These are phyloP conservation scores for Aspergillus udagawae DNA, from an alignment of 2,329 filamentous ascomycete genomes.

Conservation along the genomic window DNA sequence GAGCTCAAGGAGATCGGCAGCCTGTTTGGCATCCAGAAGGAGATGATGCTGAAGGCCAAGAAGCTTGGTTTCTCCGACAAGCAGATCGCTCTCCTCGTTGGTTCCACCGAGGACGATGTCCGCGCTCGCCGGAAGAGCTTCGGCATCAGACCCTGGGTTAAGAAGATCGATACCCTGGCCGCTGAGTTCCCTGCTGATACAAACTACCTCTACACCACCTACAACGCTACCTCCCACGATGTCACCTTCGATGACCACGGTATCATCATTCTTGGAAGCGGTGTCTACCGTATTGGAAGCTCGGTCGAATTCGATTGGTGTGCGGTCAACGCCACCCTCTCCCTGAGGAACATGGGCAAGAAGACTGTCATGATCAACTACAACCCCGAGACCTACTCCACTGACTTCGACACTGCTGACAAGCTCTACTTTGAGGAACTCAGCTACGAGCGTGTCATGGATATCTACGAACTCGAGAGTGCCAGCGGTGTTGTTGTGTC, in stretches of 20 bases:
- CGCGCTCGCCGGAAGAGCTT: conserved; percentile 80
- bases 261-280: conserved; percentile 82
- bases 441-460: conserved; percentile 96
- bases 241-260: conserved; percentile 92
- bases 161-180: conserved; percentile 96
- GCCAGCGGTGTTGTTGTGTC: conserved; percentile 88
- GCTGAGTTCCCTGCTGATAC: conserved; percentile 94
- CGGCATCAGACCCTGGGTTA: conserved; percentile 90
- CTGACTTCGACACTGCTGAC: conserved; percentile 86
- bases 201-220: conserved; percentile 96
- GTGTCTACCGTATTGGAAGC: conserved; percentile 95
- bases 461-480: conserved; percentile 91
- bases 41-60: conserved; percentile 86
- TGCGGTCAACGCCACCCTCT: conserved; percentile 82
- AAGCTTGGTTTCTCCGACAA: conserved; percentile 96
- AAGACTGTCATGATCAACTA: conserved; percentile 98
- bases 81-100: conserved; percentile 85
- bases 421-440: conserved; percentile 96
- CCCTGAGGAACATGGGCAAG: conserved; percentile 79
- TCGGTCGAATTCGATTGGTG: conserved; percentile 99
- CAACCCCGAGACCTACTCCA: conserved; percentile 76
- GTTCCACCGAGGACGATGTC: conserved; percentile 83
- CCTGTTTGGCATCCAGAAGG: conserved; percentile 80
- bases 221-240: conserved; percentile 92
- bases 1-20: conserved; percentile 81